Percentiles rank a stretch among this genome's conserved stretches.
These are phyloP conservation scores for Sphaceloma murrayae DNA, from an alignment of 2,329 filamentous ascomycete genomes.

Conservation along the genomic window DNA sequence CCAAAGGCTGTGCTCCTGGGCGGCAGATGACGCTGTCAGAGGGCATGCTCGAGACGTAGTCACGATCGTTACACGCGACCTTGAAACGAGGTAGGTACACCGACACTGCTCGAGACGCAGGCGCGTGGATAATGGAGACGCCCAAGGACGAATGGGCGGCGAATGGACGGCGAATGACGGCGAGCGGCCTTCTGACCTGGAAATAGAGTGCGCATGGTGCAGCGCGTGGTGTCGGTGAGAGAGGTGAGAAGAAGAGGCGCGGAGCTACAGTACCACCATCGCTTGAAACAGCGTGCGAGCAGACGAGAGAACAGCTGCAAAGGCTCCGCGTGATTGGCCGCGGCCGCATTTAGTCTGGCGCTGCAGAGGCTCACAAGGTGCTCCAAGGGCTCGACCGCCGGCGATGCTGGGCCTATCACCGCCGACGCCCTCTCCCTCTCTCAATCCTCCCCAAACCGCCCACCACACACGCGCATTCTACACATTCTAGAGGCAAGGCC, in stretches of 20 bases:
- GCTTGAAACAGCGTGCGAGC: conserved; percentile 4
- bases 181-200: conserved; percentile 11
- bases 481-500: conserved; percentile 15
- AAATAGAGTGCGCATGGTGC: conserved; percentile 14
- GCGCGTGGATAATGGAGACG: not conserved
- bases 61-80: too few relatives aligned
- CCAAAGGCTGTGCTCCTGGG: too few relatives aligned
- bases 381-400: conserved; percentile 9
- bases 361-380: too few relatives aligned
- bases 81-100: conserved; percentile 11
- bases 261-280: not conserved
- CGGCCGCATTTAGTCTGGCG: conserved; percentile 4
- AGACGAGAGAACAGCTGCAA: not conserved
- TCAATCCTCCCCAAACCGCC: conserved; percentile 8
- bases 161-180: not conserved
- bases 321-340: conserved; percentile 10
- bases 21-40: conserved; percentile 15
- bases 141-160: not conserved
- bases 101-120: too few relatives aligned
- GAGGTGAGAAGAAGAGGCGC: too few relatives aligned
- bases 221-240: conserved; percentile 8
- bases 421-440: conserved; percentile 11
- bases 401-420: conserved; percentile 13
- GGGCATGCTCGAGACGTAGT: too few relatives aligned
- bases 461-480: not conserved